Percentiles rank a stretch among this genome's conserved stretches.
phyloP scores from a whole-genome alignment of 176 grass and related monocot genomes.

The Triticum turgidum region DNA sequence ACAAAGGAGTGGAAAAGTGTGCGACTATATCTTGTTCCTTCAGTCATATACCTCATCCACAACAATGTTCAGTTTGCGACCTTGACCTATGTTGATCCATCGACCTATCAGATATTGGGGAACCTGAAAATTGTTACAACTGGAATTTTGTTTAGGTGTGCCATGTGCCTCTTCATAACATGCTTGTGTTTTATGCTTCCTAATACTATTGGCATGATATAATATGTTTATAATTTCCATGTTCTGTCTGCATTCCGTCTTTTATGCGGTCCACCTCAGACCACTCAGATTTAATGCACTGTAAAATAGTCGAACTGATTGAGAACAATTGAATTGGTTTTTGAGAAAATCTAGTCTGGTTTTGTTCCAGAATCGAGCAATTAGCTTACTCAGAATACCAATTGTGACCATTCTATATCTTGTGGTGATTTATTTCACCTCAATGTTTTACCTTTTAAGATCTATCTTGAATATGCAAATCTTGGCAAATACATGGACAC shows the following conservation, averaged over 20 bases:
- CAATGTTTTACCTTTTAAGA: neutral
- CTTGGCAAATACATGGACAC: neutral
- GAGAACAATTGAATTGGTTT: neutral
- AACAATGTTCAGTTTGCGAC: conserved; percentile 96
- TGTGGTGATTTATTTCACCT: neutral
- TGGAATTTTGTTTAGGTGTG: conserved; percentile 89
- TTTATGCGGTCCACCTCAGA: neutral
- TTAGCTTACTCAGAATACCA: neutral
- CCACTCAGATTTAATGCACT: neutral
- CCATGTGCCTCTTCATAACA: conserved; percentile 11
- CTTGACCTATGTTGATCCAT: conserved; percentile 90
- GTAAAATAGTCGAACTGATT: neutral
- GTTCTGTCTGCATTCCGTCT: neutral
- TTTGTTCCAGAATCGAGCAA: neutral
- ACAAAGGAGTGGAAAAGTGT: conserved; percentile 88
- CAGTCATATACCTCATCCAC: conserved; percentile 90
- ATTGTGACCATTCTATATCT: conserved; percentile 12
- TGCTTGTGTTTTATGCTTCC: conserved; percentile 5
- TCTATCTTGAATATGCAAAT: neutral
- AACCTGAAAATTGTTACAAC: conserved; percentile 99
- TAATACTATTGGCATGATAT: neutral
- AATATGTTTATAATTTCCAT: neutral
- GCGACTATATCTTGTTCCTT: conserved; percentile 76
- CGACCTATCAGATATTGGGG: conserved; percentile 98
- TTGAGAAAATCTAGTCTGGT: neutral